phyloP scores from a whole-genome alignment of 1,284 basidiomycete genomes.

The Schizophyllum amplum region DNA sequence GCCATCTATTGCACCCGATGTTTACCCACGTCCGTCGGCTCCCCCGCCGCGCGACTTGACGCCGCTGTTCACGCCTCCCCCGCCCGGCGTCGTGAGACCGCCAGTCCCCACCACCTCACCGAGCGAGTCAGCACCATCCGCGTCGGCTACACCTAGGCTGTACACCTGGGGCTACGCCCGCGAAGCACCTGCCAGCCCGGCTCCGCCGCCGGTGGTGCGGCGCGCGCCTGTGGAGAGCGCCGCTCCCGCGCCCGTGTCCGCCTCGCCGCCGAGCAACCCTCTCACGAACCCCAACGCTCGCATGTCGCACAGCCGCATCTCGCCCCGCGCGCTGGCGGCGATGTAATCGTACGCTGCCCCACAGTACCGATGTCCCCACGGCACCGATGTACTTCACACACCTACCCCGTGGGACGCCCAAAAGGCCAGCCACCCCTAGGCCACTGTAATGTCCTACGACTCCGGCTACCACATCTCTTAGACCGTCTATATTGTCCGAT shows the following conservation, averaged over 20 bases:
- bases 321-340: constrained; percentile 17
- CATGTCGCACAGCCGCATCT: constrained; percentile 39
- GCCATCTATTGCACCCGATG: too few species aligned
- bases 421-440: constrained; percentile 10
- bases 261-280: constrained; percentile 22
- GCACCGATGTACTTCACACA: background rate
- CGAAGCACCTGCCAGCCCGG: constrained; percentile 10
- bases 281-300: constrained; percentile 41
- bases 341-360: background rate
- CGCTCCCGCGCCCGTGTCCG: constrained; percentile 19
- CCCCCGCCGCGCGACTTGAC: constrained; percentile 7
- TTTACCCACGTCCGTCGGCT: too few species aligned
- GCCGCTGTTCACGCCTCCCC: constrained; percentile 30
- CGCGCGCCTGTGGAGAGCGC: constrained; percentile 22
- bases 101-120: too few species aligned
- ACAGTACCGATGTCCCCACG: too few species aligned
- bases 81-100: constrained; percentile 38
- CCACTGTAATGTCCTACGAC: background rate
- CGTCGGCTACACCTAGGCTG: too few species aligned
- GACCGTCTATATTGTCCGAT: background rate
- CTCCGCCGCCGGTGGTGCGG: constrained; percentile 6
- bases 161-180: constrained; percentile 29
- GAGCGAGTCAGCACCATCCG: too few species aligned
- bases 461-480: background rate
- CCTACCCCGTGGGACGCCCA: background rate